Base-by-base conservation (phyloP, 2,329 filamentous ascomycete genomes). In the Xylariales sp. region DNA sequence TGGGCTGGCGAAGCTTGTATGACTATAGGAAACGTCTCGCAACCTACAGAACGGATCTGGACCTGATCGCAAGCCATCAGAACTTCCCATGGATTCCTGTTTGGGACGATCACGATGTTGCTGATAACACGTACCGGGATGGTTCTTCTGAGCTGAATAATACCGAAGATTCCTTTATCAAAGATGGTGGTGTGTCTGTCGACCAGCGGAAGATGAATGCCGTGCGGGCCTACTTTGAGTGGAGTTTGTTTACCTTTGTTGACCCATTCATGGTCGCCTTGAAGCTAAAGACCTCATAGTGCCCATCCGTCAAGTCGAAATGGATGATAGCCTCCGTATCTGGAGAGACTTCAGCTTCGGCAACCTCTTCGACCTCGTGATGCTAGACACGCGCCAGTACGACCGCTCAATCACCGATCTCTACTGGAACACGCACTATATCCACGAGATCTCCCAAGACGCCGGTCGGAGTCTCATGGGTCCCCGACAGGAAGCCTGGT, bases 131-230 rank as follows among this genome's bases (percentile, higher is more conserved):
- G 2, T 86, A 76, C 56, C 69, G 73, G 11, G 79, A 79, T 51
- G 82, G 82, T 2, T 73, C 71, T 4, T 69, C 73, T 1, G 63
- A 71, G 10, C 62, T 82, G 22, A 82, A 80, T 59, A 86, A 86
- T 58, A 83, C 76, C 4, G 80, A 84, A 51, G 71, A 74, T 4
- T 82, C 78, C 0, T 86, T 85, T 60, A 59, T 80, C 36, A 63
- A 70, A 39, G 73, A 78, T 40, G 73, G 74, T 8, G 70, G 70
- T n/a, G 70, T 86, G 5, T 77, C 72, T n/a, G 76, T 85, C 20
- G 82, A 86, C 48, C 77, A 83, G 53, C 73, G 82, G 46, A 87
- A 86, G 65, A 80, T 84, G 68, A 84, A 86, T 42, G 83, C 81
- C 3, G 82, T 86, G 1, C 69, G 82, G 24, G 80, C 82, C 2